Percentiles rank a stretch among this genome's conserved stretches.
Evolutionary conservation across 176 grass and related monocot species (phyloP).

Genomic region (Chloris gayana): DNA sequence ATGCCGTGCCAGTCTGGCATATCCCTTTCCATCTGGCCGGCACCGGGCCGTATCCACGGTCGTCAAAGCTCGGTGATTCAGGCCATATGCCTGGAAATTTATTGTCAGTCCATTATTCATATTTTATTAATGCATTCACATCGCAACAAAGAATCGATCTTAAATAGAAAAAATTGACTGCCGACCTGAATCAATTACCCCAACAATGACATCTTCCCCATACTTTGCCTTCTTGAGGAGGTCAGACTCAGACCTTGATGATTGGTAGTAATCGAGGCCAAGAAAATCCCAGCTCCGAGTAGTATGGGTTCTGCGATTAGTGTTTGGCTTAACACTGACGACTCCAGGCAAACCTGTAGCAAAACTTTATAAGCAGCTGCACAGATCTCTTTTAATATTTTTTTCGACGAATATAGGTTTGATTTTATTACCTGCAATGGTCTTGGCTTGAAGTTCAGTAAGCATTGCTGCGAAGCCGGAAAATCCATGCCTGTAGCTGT

Average conservation of each 20-base stretch:
- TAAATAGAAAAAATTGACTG: too few relatives aligned
- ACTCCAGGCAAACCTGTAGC: background rate
- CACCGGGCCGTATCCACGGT: slow-evolving; percentile 37
- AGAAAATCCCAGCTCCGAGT: slow-evolving; percentile 57
- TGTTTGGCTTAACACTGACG: background rate
- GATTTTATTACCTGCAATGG: background rate
- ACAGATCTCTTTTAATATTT: background rate
- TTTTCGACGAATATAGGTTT: background rate
- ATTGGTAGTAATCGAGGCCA: slow-evolving; percentile 26
- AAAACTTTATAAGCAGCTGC: background rate
- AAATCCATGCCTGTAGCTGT: background rate
- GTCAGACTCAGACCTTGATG: background rate
- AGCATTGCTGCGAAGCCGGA: background rate
- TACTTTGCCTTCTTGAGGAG: slow-evolving; percentile 46
- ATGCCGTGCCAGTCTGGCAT: slow-evolving; percentile 40
- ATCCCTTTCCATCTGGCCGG: slow-evolving; percentile 52
- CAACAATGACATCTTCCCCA: slow-evolving; percentile 51
- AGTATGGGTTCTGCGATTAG: background rate
- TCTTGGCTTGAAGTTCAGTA: background rate
- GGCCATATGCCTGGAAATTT: slow-evolving; percentile 60
- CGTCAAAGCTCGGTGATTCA: slow-evolving; percentile 65
- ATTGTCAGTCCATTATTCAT: too few relatives aligned
- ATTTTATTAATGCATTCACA: too few relatives aligned
- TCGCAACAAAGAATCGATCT: too few relatives aligned
- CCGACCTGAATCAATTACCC: slow-evolving; percentile 35